phyloP scores from a whole-genome alignment of 2,329 filamentous ascomycete genomes.

The Clonostachys rosea region DNA sequence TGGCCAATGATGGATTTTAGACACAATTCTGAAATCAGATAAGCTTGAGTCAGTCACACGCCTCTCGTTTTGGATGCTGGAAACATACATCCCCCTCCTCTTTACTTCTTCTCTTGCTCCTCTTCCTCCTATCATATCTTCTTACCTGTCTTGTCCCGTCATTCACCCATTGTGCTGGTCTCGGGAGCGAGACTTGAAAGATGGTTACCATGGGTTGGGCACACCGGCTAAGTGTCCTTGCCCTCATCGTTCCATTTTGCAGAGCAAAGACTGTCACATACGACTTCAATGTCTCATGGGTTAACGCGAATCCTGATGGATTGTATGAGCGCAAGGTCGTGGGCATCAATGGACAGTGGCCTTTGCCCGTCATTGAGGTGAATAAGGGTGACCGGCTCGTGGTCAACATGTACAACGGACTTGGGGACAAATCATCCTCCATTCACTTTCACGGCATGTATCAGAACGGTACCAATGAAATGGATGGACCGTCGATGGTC shows the following conservation, averaged over 20 bases:
- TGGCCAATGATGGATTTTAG: too few species aligned
- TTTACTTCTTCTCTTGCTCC: too few species aligned
- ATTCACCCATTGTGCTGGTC: too few species aligned
- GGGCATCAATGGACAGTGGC: constrained; percentile 75
- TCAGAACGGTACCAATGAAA: constrained; percentile 46
- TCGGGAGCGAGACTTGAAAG: too few species aligned
- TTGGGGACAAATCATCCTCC: constrained; percentile 54
- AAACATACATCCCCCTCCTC: too few species aligned
- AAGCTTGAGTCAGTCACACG: too few species aligned
- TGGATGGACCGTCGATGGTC: constrained; percentile 55
- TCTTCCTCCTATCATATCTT: too few species aligned
- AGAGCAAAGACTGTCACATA: constrained; percentile 42
- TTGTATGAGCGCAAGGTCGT: constrained; percentile 59
- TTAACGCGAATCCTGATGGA: constrained; percentile 67
- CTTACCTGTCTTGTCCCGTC: too few species aligned
- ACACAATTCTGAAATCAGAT: too few species aligned
- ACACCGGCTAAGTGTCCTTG: too few species aligned
- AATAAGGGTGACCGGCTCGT: constrained; percentile 57
- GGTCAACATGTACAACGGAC: constrained; percentile 52
- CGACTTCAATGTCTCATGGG: constrained; percentile 69
- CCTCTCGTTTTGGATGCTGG: too few species aligned
- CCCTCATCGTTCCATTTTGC: constrained; percentile 4
- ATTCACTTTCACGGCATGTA: constrained; percentile 62
- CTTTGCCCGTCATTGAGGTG: constrained; percentile 61
- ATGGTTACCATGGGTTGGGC: too few species aligned